phyloP scores from a whole-genome alignment of 805 yeast species.

The Wickerhamomyces queroliae region DNA sequence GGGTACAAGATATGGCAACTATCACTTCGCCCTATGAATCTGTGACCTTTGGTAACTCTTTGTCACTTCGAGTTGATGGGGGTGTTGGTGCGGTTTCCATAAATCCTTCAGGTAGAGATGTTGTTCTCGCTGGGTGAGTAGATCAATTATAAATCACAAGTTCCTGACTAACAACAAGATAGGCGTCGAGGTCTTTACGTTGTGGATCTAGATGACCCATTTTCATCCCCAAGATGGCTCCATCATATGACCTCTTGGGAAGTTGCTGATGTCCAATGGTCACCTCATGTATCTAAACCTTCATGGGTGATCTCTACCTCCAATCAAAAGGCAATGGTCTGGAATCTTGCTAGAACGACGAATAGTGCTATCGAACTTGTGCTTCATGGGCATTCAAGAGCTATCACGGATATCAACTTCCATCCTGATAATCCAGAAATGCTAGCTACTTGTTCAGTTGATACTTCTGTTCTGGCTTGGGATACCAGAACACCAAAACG shows the following conservation, averaged over 20 bases:
- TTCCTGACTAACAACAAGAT: not conserved
- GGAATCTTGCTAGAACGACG: conserved; percentile 77
- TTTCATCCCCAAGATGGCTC: conserved; percentile 89
- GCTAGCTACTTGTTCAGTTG: conserved; percentile 90
- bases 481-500: conserved; percentile 76
- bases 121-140: conserved; percentile 71
- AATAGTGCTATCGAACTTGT: conserved; percentile 78
- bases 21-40: conserved; percentile 31
- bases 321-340: conserved; percentile 90
- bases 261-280: conserved; percentile 98
- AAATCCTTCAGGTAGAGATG: conserved; percentile 88
- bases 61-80: conserved; percentile 83
- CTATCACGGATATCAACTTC: conserved; percentile 93
- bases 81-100: conserved; percentile 89
- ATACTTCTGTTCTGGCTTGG: conserved; percentile 84
- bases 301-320: conserved; percentile 92
- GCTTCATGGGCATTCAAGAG: conserved; percentile 84
- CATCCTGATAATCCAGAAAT: conserved; percentile 83
- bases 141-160: too few species aligned
- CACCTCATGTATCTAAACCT: conserved; percentile 81
- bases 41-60: conserved; percentile 71
- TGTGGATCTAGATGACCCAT: conserved; percentile 94
- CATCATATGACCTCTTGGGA: conserved; percentile 95
- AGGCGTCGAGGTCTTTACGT: conserved; percentile 75
- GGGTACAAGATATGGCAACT: too few species aligned